Conservation (phyloP, 2,329 filamentous ascomycete genomes). For the Alternaria sp. region DNA sequence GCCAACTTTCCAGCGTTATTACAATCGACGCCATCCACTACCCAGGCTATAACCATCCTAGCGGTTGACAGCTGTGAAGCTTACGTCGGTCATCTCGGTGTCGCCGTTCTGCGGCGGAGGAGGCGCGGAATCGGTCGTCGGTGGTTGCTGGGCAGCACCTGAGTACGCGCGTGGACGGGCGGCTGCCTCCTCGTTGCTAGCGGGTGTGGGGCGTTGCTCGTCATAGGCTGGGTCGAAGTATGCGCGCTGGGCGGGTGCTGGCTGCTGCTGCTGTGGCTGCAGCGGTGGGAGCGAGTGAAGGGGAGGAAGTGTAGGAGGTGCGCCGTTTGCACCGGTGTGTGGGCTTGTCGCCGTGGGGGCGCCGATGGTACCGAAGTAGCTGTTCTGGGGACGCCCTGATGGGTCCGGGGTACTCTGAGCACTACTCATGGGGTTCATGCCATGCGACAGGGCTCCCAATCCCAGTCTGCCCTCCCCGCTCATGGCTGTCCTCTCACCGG, state of each 20-base stretch:
- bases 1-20: background rate
- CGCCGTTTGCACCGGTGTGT: conserved; percentile 42
- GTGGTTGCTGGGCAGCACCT: conserved; percentile 29
- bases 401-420: conserved; percentile 53
- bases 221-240: conserved; percentile 48
- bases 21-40: background rate
- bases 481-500: conserved; percentile 5
- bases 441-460: conserved; percentile 4
- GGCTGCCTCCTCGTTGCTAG: conserved; percentile 36
- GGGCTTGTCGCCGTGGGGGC: conserved; percentile 34
- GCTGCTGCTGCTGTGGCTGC: conserved; percentile 33
- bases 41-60: conserved; percentile 22
- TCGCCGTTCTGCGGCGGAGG: conserved; percentile 47
- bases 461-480: conserved; percentile 1
- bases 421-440: conserved; percentile 44
- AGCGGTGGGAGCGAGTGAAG: conserved; percentile 38
- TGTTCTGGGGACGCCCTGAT: conserved; percentile 30
- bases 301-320: conserved; percentile 27
- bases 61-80: conserved; percentile 51
- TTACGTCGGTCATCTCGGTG: conserved; percentile 52
- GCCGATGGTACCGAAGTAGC: conserved; percentile 43
- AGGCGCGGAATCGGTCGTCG: conserved; percentile 26
- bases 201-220: conserved; percentile 34
- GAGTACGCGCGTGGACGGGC: conserved; percentile 40
- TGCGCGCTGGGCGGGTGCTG: conserved; percentile 24